Conservation (phyloP, 2,329 filamentous ascomycete genomes). For the Calonectria hawksworthii region DNA sequence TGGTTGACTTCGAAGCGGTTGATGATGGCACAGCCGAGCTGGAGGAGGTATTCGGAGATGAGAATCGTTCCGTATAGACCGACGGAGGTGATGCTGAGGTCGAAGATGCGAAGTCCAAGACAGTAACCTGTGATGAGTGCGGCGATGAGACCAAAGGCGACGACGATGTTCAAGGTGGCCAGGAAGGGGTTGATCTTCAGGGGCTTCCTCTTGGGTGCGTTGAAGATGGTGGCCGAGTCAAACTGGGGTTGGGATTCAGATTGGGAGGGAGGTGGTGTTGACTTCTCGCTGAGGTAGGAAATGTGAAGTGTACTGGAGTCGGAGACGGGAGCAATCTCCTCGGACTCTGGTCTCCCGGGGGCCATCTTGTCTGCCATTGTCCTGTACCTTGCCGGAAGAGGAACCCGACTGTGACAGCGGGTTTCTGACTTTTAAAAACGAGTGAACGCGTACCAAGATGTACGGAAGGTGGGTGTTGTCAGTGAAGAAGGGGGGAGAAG, state of each 20-base stretch:
- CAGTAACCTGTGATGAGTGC: background rate
- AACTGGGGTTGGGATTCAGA: background rate
- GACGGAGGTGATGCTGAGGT: conserved; percentile 21
- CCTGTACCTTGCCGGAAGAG: background rate
- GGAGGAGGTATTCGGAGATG: conserved; percentile 29
- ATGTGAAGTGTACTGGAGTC: background rate
- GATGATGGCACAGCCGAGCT: conserved; percentile 29
- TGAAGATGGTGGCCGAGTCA: background rate
- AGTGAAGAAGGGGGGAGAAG: background rate
- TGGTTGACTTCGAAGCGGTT: conserved; percentile 30
- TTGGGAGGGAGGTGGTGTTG: background rate
- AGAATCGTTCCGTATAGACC: conserved; percentile 33
- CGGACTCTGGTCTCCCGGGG: background rate
- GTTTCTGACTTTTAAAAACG: background rate
- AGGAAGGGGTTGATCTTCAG: background rate
- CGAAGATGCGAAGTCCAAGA: conserved; percentile 4
- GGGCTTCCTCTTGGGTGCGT: background rate
- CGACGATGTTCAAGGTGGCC: background rate
- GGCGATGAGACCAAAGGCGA: background rate
- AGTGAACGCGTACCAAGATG: conserved; percentile 6
- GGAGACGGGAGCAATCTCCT: background rate
- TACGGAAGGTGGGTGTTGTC: background rate
- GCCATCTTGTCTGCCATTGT: background rate
- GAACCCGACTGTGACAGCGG: too few species aligned
- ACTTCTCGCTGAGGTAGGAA: background rate